Conservation (phyloP, 352 stramenopile genomes). For the Saprolegnia parasitica region DNA sequence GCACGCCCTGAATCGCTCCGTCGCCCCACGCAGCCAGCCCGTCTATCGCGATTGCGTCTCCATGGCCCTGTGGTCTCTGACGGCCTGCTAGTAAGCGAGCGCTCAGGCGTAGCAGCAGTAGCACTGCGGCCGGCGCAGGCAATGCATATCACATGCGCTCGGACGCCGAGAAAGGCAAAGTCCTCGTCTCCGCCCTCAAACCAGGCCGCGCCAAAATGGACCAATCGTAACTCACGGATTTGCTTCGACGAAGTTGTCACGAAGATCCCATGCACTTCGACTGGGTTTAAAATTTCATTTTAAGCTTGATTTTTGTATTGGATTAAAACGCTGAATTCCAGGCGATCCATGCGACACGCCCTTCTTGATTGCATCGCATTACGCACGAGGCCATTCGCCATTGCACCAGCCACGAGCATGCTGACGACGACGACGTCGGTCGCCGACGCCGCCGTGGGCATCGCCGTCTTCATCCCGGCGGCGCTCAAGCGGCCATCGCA, state of each 20-base stretch:
- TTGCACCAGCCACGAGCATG: background rate
- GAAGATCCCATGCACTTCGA: too few relatives aligned
- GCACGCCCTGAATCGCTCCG: too few relatives aligned
- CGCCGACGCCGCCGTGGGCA: background rate
- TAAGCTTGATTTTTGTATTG: background rate
- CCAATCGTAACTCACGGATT: background rate
- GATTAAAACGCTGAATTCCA: background rate
- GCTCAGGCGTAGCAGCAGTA: too few relatives aligned
- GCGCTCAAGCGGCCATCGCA: constrained; percentile 76
- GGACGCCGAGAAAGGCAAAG: background rate
- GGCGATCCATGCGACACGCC: background rate
- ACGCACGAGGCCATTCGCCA: background rate
- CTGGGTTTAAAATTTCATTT: too few relatives aligned
- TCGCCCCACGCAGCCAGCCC: too few relatives aligned
- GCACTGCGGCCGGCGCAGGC: too few relatives aligned
- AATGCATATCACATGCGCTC: background rate
- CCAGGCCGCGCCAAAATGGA: background rate
- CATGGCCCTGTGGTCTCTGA: too few relatives aligned
- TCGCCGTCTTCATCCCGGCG: constrained; percentile 68
- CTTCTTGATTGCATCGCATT: background rate
- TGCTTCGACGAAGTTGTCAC: background rate
- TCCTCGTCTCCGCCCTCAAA: background rate
- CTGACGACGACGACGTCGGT: background rate
- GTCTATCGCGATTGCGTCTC: too few relatives aligned
- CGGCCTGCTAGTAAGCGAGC: too few relatives aligned